Percentiles rank a stretch among this genome's conserved stretches.
Conservation (phyloP, 1,139 yeast species). For the Blastobotrys elegans region DNA sequence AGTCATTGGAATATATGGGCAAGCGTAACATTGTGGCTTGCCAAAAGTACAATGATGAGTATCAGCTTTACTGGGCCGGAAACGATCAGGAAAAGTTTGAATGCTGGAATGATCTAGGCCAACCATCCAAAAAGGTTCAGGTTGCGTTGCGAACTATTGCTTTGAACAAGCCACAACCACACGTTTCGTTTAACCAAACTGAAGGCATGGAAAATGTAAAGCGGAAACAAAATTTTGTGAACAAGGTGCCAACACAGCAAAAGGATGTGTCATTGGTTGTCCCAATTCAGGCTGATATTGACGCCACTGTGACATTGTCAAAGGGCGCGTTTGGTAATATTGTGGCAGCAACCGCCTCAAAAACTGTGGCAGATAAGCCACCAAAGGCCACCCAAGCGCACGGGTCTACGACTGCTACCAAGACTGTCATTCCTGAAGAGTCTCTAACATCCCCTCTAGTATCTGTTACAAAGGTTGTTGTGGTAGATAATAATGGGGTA, state of each 20-base stretch:
- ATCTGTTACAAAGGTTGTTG: background rate
- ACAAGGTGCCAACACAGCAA: background rate
- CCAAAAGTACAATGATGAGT: conserved; percentile 5
- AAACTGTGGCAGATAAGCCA: background rate
- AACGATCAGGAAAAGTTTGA: background rate
- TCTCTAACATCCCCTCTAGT: too few species aligned
- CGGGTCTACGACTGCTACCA: too few species aligned
- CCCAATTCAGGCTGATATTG: background rate
- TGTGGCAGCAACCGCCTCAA: background rate
- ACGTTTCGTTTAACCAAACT: background rate
- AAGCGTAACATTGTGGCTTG: conserved; percentile 1
- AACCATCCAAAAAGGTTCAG: background rate
- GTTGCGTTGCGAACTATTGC: background rate
- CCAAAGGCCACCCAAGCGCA: background rate
- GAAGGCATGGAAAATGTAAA: background rate
- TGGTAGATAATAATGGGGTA: background rate
- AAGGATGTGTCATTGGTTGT: background rate
- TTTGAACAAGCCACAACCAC: background rate
- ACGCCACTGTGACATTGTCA: background rate
- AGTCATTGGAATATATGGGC: conserved; percentile 1
- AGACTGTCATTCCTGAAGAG: too few species aligned
- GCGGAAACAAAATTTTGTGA: background rate
- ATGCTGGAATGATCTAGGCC: conserved; percentile 4
- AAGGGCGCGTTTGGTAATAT: background rate
- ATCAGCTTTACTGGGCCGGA: conserved; percentile 5